Conservation (phyloP, 148 eudicot species). For the Persicaria maculosa region DNA sequence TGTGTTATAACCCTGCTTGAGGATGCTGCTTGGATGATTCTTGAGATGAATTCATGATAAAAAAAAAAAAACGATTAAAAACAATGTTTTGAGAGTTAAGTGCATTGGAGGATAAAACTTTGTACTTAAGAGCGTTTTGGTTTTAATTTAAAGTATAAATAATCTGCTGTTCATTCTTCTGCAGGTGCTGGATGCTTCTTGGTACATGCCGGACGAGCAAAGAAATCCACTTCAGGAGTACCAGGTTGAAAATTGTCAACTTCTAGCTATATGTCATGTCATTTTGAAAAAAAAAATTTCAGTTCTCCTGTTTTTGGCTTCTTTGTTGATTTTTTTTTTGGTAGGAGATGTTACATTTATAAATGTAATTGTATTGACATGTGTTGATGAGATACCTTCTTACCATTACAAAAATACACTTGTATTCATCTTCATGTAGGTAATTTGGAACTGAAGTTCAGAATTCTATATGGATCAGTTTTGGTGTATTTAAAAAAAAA, state of each 20-base stretch:
- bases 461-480: not conserved
- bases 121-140: not conserved
- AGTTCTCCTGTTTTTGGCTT: not conserved
- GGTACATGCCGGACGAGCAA: constrained; percentile 98
- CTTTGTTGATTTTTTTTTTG: not conserved
- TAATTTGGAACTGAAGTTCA: not conserved
- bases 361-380: not conserved
- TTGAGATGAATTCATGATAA: not conserved
- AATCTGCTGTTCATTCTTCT: constrained; percentile 13
- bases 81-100: not conserved
- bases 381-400: not conserved
- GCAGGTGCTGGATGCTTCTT: constrained; percentile 95
- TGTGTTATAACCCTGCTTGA: not conserved
- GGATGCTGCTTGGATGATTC: not conserved
- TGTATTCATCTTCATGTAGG: not conserved
- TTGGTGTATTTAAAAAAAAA: too few relatives aligned
- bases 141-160: not conserved
- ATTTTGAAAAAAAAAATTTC: not conserved
- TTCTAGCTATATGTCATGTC: not conserved
- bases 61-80: not conserved
- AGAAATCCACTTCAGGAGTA: constrained; percentile 93
- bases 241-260: constrained; percentile 35
- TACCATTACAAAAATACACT: not conserved
- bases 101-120: not conserved
- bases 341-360: not conserved